Evolutionary conservation across 2,329 filamentous ascomycete species (phyloP).

Genomic region (Penicillium sp.): DNA sequence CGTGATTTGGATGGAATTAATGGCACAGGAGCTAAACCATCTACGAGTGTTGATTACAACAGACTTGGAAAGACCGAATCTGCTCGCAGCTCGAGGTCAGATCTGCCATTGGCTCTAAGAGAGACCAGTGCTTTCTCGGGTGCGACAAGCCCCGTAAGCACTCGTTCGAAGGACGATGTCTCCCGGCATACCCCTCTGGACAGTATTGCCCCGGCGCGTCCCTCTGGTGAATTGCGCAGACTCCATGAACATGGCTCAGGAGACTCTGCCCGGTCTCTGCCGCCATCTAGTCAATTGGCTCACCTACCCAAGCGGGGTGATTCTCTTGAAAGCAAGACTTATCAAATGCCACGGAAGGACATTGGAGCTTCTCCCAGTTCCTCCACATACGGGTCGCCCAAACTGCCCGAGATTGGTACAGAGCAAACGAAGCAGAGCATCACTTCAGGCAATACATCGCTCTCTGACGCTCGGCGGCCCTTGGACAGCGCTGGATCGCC

Average conservation of each 20-base stretch:
- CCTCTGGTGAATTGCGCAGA: conserved; percentile 60
- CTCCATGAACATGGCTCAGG: conserved; percentile 54
- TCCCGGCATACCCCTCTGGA: conserved; percentile 22
- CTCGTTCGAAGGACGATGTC: conserved; percentile 20
- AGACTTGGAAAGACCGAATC: conserved; percentile 59
- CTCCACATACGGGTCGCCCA: conserved; percentile 40
- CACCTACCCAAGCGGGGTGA: conserved; percentile 59
- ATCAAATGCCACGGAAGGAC: conserved; percentile 67
- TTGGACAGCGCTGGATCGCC: conserved; percentile 59
- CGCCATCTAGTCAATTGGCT: conserved; percentile 33
- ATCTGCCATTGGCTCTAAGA: conserved; percentile 37
- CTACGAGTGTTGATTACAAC: conserved; percentile 18
- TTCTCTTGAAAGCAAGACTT: conserved; percentile 54
- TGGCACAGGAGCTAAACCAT: conserved; percentile 26
- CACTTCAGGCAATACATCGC: conserved; percentile 49
- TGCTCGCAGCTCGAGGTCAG: conserved; percentile 48
- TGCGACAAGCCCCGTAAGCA: conserved; percentile 33
- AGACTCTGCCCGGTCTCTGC: conserved; percentile 37
- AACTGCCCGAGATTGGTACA: conserved; percentile 31
- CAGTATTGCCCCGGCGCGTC: conserved; percentile 44
- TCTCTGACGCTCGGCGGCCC: conserved; percentile 37
- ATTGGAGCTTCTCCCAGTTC: conserved; percentile 40
- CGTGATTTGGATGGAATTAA: conserved; percentile 30
- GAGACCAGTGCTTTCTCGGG: conserved; percentile 42
- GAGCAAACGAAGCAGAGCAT: conserved; percentile 12